phyloP scores from a whole-genome alignment of 1,284 basidiomycete genomes.

The Tylopilus orsonianus region DNA sequence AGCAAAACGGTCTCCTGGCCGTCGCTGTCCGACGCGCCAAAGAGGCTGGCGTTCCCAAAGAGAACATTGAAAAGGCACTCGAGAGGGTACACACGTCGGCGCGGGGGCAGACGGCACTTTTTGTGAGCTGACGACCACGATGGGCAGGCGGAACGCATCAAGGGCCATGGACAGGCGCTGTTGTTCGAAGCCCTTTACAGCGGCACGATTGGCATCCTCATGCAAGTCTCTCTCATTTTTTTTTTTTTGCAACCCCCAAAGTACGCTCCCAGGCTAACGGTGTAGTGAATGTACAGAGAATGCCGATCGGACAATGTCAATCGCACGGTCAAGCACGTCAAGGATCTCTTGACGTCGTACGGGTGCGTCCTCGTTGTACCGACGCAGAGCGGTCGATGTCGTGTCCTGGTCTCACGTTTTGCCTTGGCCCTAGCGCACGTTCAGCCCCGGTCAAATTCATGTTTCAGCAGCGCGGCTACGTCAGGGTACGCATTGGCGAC shows the following conservation, averaged over 20 bases:
- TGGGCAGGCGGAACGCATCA: constrained; percentile 49
- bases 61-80: constrained; percentile 74
- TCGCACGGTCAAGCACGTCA: constrained; percentile 66
- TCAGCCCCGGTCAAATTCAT: constrained; percentile 75
- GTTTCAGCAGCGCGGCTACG: constrained; percentile 69
- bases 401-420: background rate
- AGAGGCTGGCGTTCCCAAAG: constrained; percentile 70
- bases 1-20: constrained; percentile 62
- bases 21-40: constrained; percentile 61
- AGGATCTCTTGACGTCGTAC: constrained; percentile 57
- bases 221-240: constrained; percentile 51
- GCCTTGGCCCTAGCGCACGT: constrained; percentile 40
- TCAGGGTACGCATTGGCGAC: constrained; percentile 53
- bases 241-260: background rate
- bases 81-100: constrained; percentile 51
- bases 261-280: background rate
- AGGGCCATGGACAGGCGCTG: constrained; percentile 50
- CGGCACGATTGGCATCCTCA: constrained; percentile 70
- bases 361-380: constrained; percentile 43
- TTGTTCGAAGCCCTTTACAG: constrained; percentile 75
- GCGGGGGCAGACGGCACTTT: too few species aligned
- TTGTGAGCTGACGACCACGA: constrained; percentile 1
- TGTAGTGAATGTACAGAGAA: constrained; percentile 51
- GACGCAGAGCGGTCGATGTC: too few species aligned
- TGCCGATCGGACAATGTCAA: constrained; percentile 75